Base-by-base conservation (phyloP, 2,329 filamentous ascomycete genomes). In the Onygenales sp. region DNA sequence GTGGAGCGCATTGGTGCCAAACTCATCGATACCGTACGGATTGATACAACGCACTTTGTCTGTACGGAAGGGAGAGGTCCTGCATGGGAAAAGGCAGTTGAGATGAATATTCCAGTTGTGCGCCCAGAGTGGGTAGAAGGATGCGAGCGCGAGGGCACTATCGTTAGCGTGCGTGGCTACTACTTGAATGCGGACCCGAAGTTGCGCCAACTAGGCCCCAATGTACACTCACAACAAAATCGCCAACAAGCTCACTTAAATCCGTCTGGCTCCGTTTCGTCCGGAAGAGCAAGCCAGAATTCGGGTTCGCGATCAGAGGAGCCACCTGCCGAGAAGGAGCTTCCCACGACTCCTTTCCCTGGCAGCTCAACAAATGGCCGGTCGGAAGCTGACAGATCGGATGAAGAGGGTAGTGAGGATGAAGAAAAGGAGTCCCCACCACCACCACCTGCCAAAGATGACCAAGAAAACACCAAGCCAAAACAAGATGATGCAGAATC, bases 31-130 rank as follows among this genome's bases (percentile, higher is more conserved):
- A 81, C 81, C 10, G 90, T 97, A 50, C 82, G 92, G 63, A 97
- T 98, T 65, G 93, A 98, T 68, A 98, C 93, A 0, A 98, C 93
- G 13, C 93, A 98, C 72, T 98, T 98, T 68, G 89, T 98, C 55
- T 97, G 92, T 58, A 95, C 89, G 8, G 93, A 98, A 69, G 91
- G 91, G 33, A 78, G 91, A 53, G 93, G 93, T 34, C 79, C 87
- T 49, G 80, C 86, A 10, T 98, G 93, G 93, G 93, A 98, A 73
- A 94, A 93, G 76, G 93, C 93, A 1, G 85, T 92, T 33, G 92
- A 97, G 75, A 94, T 91, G 82, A 98, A 97, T 69, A 95, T 98
- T 52, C 93, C 93, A 6, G 89, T 98, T 9, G 93, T 98, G 21
- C 82, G 93, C 40, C 93, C 93, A 17, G 93, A 98, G 70, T 98